Evolutionary conservation across 768 basidiomycete species (phyloP).

Genomic region (Serpula lacrymans): DNA sequence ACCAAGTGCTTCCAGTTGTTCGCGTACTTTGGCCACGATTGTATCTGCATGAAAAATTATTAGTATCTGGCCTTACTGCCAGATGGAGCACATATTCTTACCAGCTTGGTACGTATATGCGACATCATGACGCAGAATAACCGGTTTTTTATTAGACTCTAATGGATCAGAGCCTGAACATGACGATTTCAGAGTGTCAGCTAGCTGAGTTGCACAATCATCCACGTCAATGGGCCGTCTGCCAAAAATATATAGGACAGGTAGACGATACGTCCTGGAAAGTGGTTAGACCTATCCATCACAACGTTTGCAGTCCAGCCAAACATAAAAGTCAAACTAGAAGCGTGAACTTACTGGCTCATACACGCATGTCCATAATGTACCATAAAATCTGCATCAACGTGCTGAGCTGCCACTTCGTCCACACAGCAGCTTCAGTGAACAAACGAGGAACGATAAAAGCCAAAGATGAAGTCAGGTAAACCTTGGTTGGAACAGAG

Average conservation of each 20-base stretch:
- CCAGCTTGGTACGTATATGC: conserved; percentile 68
- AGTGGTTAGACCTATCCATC: too few species aligned
- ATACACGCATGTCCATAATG: conserved; percentile 98
- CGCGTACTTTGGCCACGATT: conserved; percentile 27
- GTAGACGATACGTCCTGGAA: conserved; percentile 81
- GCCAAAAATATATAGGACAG: conserved; percentile 90
- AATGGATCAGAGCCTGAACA: conserved; percentile 6
- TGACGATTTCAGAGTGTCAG: conserved; percentile 26
- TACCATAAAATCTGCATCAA: conserved; percentile 86
- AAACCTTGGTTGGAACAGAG: conserved; percentile 5
- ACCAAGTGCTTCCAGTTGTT: conserved; percentile 19
- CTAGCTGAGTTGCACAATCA: conserved; percentile 44
- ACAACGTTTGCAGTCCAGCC: neutral
- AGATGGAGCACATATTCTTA: too few species aligned
- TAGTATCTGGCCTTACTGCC: too few species aligned
- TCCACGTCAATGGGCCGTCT: conserved; percentile 60
- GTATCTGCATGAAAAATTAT: conserved; percentile 27
- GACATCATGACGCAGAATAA: conserved; percentile 74
- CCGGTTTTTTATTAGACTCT: too few species aligned
- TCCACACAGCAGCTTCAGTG: conserved; percentile 89
- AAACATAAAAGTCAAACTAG: neutral
- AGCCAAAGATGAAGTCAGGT: conserved; percentile 3
- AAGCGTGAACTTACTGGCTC: conserved; percentile 62
- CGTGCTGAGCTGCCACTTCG: conserved; percentile 92
- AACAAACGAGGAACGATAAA: conserved; percentile 14